These are phyloP conservation scores for Staphylotrichum longicolle DNA, from an alignment of 495 filamentous ascomycete species.

Conservation along the genomic window DNA sequence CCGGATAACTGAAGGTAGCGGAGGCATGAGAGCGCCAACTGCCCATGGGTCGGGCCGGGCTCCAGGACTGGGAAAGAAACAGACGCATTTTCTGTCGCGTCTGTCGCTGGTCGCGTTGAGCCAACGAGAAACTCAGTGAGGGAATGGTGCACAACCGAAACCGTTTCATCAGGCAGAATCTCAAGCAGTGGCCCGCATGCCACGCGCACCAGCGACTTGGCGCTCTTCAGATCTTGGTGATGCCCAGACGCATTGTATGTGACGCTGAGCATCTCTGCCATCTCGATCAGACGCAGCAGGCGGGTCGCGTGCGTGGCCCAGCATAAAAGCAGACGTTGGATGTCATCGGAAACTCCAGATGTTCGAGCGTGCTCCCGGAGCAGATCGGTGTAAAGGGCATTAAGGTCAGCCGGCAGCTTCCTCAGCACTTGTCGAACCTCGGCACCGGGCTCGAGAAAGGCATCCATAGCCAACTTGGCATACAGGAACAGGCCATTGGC, in stretches of 20 bases:
- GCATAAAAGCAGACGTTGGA: constrained; percentile 47
- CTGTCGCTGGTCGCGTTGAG: constrained; percentile 15
- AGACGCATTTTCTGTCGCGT: not conserved
- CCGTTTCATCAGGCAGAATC: constrained; percentile 48
- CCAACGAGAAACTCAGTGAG: constrained; percentile 50
- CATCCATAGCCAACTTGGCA: constrained; percentile 49
- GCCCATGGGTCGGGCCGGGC: constrained; percentile 30
- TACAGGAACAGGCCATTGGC: constrained; percentile 45
- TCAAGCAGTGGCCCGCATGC: constrained; percentile 52
- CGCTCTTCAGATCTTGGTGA: constrained; percentile 16
- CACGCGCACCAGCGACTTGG: constrained; percentile 31
- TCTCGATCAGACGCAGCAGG: constrained; percentile 51
- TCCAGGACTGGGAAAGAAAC: constrained; percentile 33
- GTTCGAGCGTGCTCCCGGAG: constrained; percentile 41
- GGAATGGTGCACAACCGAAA: constrained; percentile 54
- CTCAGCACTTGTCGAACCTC: constrained; percentile 21
- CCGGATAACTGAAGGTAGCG: constrained; percentile 24
- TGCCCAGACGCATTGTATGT: constrained; percentile 11
- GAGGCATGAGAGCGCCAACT: constrained; percentile 25
- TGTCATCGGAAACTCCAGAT: constrained; percentile 36
- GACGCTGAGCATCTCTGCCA: constrained; percentile 42
- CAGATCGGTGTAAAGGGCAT: constrained; percentile 49
- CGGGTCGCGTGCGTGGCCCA: constrained; percentile 51
- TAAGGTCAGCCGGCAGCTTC: constrained; percentile 39
- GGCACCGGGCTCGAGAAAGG: constrained; percentile 33